Percentiles rank a stretch among this genome's conserved stretches.
phyloP scores from a whole-genome alignment of 352 stramenopile species.

The Sclerospora graminicola region DNA sequence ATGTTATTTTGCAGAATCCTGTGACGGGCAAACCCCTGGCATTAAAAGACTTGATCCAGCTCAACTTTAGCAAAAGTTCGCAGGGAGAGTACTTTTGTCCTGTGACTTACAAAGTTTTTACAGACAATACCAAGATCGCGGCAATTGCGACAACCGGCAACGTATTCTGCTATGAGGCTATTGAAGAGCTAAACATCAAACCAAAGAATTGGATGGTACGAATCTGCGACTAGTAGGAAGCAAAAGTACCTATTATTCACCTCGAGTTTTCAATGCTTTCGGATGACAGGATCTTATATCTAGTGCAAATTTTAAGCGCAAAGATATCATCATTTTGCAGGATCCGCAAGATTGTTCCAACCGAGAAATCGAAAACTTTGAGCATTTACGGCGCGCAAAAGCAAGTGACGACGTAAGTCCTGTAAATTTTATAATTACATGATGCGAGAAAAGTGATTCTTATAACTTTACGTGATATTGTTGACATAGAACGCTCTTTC shows the following conservation, averaged over 20 bases:
- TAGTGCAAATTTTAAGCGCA: constrained; percentile 86
- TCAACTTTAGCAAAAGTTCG: constrained; percentile 78
- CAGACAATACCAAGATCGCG: constrained; percentile 82
- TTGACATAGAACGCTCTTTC: constrained; percentile 6
- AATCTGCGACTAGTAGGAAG: neutral
- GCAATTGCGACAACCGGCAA: constrained; percentile 84
- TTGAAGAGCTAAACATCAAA: constrained; percentile 98
- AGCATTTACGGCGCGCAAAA: constrained; percentile 84
- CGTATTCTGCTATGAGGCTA: constrained; percentile 94
- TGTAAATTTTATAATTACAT: too few species aligned
- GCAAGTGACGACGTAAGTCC: constrained; percentile 26
- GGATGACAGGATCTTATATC: constrained; percentile 86
- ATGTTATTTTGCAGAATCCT: constrained; percentile 86
- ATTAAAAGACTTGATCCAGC: constrained; percentile 91
- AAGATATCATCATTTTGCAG: constrained; percentile 93
- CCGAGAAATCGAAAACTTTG: constrained; percentile 97
- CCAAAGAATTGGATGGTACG: constrained; percentile 91
- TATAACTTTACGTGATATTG: neutral
- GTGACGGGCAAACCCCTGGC: constrained; percentile 87
- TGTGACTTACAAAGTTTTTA: constrained; percentile 95
- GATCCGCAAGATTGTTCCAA: constrained; percentile 87
- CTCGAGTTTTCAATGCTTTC: neutral
- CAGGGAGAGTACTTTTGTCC: constrained; percentile 82
- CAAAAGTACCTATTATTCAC: neutral
- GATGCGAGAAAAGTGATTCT: too few species aligned